Conservation (phyloP, 2,329 filamentous ascomycete species). For the Aureobasidium musti region DNA sequence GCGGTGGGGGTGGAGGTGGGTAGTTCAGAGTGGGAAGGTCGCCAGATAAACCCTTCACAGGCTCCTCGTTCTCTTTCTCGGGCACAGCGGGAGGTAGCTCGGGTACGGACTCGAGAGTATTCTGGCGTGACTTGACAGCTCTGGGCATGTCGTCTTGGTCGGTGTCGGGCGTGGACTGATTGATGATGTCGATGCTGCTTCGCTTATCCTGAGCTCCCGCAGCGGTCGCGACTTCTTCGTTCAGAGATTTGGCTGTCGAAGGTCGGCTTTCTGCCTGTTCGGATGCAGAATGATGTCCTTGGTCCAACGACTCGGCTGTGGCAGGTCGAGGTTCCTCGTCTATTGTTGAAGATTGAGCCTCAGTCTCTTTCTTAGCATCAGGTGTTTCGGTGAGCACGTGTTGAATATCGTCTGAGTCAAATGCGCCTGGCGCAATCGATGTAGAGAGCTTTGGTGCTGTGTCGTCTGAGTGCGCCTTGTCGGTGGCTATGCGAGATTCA, state of each 20-base stretch:
- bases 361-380: conserved; percentile 36
- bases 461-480: conserved; percentile 19
- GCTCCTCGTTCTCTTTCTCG: conserved; percentile 33
- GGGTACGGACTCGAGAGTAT: conserved; percentile 26
- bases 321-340: conserved; percentile 38
- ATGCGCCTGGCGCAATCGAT: conserved; percentile 1
- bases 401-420: conserved; percentile 28
- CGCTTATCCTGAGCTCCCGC: conserved; percentile 33
- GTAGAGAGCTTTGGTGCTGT: neutral
- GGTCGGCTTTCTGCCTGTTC: conserved; percentile 31
- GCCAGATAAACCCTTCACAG: conserved; percentile 68
- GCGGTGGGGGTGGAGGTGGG: conserved; percentile 42
- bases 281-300: conserved; percentile 19
- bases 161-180: neutral
- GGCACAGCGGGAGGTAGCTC: conserved; percentile 33
- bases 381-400: conserved; percentile 37
- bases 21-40: conserved; percentile 65
- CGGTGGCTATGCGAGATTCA: conserved; percentile 32
- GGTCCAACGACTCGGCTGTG: conserved; percentile 27
- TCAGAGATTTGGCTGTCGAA: conserved; percentile 32
- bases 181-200: conserved; percentile 32
- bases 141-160: conserved; percentile 12
- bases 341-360: conserved; percentile 46
- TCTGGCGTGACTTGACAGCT: neutral
- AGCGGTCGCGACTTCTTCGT: conserved; percentile 24